Conservation (phyloP, 164 flowering plant genomes). For the Pachysandra terminalis region DNA sequence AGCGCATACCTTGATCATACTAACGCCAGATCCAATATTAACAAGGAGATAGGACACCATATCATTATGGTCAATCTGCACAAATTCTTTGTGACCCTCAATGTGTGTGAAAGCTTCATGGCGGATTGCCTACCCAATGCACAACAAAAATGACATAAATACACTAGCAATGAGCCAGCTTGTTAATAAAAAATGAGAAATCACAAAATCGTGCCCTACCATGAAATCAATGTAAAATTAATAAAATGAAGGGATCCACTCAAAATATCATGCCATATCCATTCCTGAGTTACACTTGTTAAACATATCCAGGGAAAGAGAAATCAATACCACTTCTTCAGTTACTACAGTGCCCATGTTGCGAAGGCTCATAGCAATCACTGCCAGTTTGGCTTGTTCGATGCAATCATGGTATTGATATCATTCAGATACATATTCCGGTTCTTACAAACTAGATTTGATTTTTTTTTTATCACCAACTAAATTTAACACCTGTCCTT, state of each 20-base stretch:
- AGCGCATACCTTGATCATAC: conserved; percentile 83
- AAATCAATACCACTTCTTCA: too few species aligned
- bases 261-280: background rate
- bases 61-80: conserved; percentile 90
- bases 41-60: conserved; percentile 94
- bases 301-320: too few species aligned
- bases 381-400: too few species aligned
- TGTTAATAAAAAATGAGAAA: background rate
- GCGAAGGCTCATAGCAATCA: too few species aligned
- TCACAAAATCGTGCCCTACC: background rate
- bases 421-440: too few species aligned
- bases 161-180: background rate
- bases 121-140: conserved; percentile 70
- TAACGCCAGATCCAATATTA: conserved; percentile 95
- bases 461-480: too few species aligned
- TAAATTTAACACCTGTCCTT: too few species aligned
- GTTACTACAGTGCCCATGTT: too few species aligned
- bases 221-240: background rate
- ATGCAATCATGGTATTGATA: too few species aligned
- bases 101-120: conserved; percentile 99
- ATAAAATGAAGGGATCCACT: background rate
- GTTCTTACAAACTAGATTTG: too few species aligned
- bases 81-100: conserved; percentile 96
- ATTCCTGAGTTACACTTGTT: too few species aligned
- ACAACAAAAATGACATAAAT: background rate